These are phyloP conservation scores for Exophiala calicioides DNA, from an alignment of 2,329 filamentous ascomycete genomes.

Conservation along the genomic window DNA sequence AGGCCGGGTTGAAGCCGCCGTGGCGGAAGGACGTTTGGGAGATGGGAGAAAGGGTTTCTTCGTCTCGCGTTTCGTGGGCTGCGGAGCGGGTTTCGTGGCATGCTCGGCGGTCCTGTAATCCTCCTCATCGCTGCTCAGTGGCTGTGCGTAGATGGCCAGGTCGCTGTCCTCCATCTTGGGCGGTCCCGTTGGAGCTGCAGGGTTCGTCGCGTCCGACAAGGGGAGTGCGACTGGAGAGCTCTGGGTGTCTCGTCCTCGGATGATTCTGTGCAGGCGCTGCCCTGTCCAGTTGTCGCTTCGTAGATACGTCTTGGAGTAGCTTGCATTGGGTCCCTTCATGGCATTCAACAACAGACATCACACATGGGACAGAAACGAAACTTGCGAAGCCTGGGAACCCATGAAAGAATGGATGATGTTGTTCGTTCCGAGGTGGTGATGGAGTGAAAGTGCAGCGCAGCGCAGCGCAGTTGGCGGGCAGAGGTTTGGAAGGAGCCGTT, in stretches of 20 bases:
- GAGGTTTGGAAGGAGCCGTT: too few relatives aligned
- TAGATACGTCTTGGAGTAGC: slow-evolving; percentile 24
- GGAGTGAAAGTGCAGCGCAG: background rate
- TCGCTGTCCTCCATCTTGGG: slow-evolving; percentile 13
- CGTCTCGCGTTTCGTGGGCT: background rate
- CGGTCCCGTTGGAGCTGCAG: slow-evolving; percentile 3
- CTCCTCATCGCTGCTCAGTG: slow-evolving; percentile 23
- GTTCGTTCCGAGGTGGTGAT: too few relatives aligned
- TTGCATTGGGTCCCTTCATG: slow-evolving; percentile 19
- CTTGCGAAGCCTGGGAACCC: too few relatives aligned
- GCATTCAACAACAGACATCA: too few relatives aligned
- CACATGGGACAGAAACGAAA: too few relatives aligned
- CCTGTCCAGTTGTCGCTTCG: slow-evolving; percentile 18
- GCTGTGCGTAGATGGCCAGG: slow-evolving; percentile 18
- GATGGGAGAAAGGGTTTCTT: slow-evolving; percentile 6
- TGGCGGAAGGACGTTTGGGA: slow-evolving; percentile 14
- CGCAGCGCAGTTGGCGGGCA: too few relatives aligned
- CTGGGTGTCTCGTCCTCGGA: slow-evolving; percentile 11
- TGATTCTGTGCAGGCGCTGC: slow-evolving; percentile 11
- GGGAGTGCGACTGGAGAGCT: background rate
- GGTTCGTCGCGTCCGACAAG: background rate
- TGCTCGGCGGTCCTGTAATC: slow-evolving; percentile 40
- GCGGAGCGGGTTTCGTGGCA: slow-evolving; percentile 28
- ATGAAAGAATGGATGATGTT: too few relatives aligned
- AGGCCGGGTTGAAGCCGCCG: slow-evolving; percentile 15